Evolutionary conservation across 108 stramenopile species (phyloP), one percentile per base, ranked within the genome.

Genomic region (Pseudonitzschia delicatissima): DNA sequence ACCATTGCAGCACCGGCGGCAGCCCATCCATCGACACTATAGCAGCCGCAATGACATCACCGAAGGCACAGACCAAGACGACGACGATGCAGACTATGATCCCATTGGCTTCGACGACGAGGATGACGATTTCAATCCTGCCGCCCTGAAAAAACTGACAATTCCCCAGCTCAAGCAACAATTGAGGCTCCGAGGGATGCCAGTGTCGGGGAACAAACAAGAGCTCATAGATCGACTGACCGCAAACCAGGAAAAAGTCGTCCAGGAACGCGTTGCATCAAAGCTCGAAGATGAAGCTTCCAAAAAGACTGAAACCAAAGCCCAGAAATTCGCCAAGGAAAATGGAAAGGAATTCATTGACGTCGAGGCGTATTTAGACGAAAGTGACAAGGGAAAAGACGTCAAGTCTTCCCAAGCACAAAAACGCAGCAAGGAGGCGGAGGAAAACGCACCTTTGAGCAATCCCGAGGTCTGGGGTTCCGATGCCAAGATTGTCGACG

Each of bases 401-500:
- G 77, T 83, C 59, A 64, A 68, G 51, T 68, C 67, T 17, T 62
- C 60, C 17, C 23, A 44, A 6, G 52, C 29, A 26, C 31, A 36
- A 8, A 57, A 39, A 28, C 27, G 34, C 6, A 29, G 55, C 57
- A 51, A 27, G 40, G 66, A 59, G 17, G 62, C 63, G 11, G 66
- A 76, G 0, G 84, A 80, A 0, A 57, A 67, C 17, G 27, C 50
- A 11, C 72, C 72, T 5, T 53, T 64, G 31, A 74, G 74, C 13
- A 55, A 78, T 34, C 82, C 91, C n/a, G 92, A 93, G 75, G 86
- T 85, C 5, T 93, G 92, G 92, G 92, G 92, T 44, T 62, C 77
- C 12, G 87, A 90, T 48, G 88, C 88, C 17, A 77, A 64, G 34
- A 90, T 93, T 73, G 86, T 93, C 0, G 80, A 88, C 28, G 92